Conservation (phyloP, 306 rosid species). For the Glycine latifolia region DNA sequence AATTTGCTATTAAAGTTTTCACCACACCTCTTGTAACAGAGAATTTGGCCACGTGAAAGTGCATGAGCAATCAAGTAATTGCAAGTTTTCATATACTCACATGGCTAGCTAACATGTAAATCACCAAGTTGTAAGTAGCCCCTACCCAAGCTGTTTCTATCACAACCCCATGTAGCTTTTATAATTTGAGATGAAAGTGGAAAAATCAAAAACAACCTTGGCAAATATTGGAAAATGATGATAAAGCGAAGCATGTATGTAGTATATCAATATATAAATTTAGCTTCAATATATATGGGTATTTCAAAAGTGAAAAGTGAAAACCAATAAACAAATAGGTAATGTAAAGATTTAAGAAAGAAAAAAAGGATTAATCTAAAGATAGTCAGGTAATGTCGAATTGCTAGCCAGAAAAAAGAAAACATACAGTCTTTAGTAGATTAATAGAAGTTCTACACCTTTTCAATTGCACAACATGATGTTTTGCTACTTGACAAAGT, state of each 20-base stretch:
- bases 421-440: not conserved
- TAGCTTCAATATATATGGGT: not conserved
- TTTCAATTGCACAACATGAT: constrained; percentile 69
- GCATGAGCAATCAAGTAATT: too few relatives aligned
- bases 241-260: not conserved
- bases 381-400: not conserved
- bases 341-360: not conserved
- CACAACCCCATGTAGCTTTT: too few relatives aligned
- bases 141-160: too few relatives aligned
- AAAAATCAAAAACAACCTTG: too few relatives aligned
- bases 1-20: too few relatives aligned
- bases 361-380: not conserved
- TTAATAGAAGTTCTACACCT: constrained; percentile 52
- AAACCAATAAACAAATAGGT: not conserved
- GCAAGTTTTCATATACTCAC: too few relatives aligned
- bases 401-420: not conserved
- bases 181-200: too few relatives aligned
- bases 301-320: not conserved
- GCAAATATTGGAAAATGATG: too few relatives aligned
- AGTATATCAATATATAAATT: not conserved
- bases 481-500: constrained; percentile 71
- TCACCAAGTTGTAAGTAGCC: too few relatives aligned
- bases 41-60: too few relatives aligned
- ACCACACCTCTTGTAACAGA: too few relatives aligned
- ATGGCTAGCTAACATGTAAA: too few relatives aligned